Conservation (phyloP, 495 filamentous ascomycete genomes). For the Cenococcum geophilum region DNA sequence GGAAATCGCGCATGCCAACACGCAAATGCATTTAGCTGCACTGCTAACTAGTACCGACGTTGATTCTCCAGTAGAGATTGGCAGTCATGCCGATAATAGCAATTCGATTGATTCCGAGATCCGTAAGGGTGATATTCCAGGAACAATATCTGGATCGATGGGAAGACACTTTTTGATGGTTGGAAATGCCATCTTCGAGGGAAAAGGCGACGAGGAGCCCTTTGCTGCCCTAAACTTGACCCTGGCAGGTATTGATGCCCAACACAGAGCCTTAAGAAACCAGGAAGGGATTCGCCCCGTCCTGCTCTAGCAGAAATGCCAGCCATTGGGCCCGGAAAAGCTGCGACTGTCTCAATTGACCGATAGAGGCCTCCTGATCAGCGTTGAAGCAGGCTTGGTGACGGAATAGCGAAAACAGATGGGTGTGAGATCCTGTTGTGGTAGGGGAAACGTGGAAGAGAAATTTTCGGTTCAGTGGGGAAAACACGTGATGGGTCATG, state of each 20-base stretch:
- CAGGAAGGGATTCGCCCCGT: neutral
- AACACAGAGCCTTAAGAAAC: slow-evolving; percentile 1
- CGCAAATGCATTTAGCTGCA: neutral
- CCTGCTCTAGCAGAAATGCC: neutral
- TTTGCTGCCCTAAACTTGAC: neutral
- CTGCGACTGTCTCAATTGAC: neutral
- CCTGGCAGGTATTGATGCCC: slow-evolving; percentile 3
- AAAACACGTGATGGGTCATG: too few species aligned
- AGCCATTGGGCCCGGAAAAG: neutral
- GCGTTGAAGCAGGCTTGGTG: too few species aligned
- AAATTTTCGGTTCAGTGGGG: too few species aligned
- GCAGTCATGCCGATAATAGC: neutral
- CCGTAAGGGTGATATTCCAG: slow-evolving; percentile 4
- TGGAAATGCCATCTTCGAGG: neutral
- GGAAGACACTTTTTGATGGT: neutral
- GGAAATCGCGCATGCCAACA: neutral
- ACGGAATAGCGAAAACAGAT: too few species aligned
- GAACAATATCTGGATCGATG: slow-evolving; percentile 1
- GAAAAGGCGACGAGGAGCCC: neutral
- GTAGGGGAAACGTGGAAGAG: too few species aligned
- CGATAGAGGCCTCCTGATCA: too few species aligned
- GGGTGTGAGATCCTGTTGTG: too few species aligned
- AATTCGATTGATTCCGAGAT: slow-evolving; percentile 1
- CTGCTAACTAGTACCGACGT: neutral
- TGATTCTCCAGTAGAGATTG: neutral